Evolutionary conservation across 176 grass and related monocot genomes (phyloP).

Genomic region (Musa schizocarpa): DNA sequence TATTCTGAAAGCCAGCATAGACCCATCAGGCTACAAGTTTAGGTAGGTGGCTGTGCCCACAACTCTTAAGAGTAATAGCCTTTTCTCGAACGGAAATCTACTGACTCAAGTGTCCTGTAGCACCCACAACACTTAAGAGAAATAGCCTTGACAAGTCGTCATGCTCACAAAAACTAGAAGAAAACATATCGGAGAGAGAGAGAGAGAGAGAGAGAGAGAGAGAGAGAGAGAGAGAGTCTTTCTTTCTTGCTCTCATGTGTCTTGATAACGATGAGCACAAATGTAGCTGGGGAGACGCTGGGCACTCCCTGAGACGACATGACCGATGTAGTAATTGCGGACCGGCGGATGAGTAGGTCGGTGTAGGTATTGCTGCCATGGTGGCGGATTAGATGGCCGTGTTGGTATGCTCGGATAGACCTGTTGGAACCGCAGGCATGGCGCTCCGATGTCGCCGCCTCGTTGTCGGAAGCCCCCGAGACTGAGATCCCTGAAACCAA

Average conservation of each 20-base stretch:
- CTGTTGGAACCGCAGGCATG: no score
- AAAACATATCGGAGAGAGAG: neutral
- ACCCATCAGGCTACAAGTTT: neutral
- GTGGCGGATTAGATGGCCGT: slow-evolving; percentile 31
- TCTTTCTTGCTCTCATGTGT: neutral
- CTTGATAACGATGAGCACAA: slow-evolving; percentile 6
- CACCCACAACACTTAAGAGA: neutral
- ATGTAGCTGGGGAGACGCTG: slow-evolving; percentile 21
- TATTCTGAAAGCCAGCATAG: neutral
- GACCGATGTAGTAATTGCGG: slow-evolving; percentile 63
- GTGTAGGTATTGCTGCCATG: slow-evolving; percentile 42
- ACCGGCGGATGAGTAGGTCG: neutral
- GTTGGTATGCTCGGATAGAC: neutral
- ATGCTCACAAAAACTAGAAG: neutral
- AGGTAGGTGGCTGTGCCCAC: neutral
- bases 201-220: neutral
- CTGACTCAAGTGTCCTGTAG: neutral
- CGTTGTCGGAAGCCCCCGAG: neutral
- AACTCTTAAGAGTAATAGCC: no score
- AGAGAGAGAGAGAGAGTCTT: neutral
- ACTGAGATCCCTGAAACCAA: neutral
- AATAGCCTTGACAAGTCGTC: neutral
- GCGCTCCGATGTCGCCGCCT: no score
- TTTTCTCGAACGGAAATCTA: neutral
- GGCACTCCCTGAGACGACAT: slow-evolving; percentile 24